phyloP scores from a whole-genome alignment of 306 rosid species.

The Quercus variabilis region DNA sequence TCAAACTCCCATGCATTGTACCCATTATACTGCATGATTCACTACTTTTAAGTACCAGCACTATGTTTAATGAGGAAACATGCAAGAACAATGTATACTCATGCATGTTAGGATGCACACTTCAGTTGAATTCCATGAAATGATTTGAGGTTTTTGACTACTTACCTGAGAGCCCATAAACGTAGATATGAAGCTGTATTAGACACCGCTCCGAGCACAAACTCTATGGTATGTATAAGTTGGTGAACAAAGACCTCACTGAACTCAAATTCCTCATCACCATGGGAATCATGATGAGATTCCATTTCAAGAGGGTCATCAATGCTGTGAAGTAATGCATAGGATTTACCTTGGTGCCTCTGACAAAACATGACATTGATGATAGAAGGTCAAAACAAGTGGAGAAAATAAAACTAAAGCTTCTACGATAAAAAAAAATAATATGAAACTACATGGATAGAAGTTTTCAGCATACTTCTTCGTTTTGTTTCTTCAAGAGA shows the following conservation, averaged over 20 bases:
- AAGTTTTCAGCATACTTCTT: constrained; percentile 47
- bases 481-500: constrained; percentile 82
- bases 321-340: constrained; percentile 44
- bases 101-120: not conserved
- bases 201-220: constrained; percentile 95
- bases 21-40: not conserved
- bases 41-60: not conserved
- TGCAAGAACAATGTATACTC: not conserved
- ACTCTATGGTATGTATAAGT: constrained; percentile 93
- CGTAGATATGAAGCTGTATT: constrained; percentile 99
- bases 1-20: not conserved
- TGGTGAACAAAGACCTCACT: constrained; percentile 93
- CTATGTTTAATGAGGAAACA: not conserved
- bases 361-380: constrained; percentile 34
- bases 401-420: constrained; percentile 1
- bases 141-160: constrained; percentile 7
- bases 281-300: constrained; percentile 38
- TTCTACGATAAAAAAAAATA: not conserved
- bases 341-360: constrained; percentile 81
- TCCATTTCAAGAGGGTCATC: constrained; percentile 67
- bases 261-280: constrained; percentile 76
- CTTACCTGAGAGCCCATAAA: constrained; percentile 91
- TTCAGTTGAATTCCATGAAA: not conserved
- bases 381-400: not conserved
- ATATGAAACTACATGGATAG: not conserved